phyloP scores from a whole-genome alignment of 2,329 filamentous ascomycete species.

The Gliomastix tumulicola region DNA sequence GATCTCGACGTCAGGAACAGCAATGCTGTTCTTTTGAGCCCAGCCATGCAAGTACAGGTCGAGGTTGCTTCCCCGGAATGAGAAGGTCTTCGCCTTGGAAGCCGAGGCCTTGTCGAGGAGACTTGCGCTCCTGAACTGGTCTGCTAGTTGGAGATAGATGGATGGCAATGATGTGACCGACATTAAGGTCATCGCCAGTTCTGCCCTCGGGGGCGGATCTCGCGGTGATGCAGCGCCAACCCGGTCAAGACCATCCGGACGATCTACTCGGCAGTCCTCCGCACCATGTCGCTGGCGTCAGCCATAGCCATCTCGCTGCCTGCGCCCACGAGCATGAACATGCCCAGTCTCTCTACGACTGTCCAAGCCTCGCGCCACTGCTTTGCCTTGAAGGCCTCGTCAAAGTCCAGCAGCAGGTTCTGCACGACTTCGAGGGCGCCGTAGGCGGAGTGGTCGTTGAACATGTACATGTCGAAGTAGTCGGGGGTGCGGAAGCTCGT shows the following conservation, averaged over 20 bases:
- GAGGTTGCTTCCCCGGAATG: slow-evolving; percentile 12
- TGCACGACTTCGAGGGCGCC: slow-evolving; percentile 30
- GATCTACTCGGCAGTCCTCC: slow-evolving; percentile 8
- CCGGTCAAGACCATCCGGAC: slow-evolving; percentile 26
- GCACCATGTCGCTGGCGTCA: slow-evolving; percentile 16
- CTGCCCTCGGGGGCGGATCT: slow-evolving; percentile 21
- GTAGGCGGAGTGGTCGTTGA: slow-evolving; percentile 29
- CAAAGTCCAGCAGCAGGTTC: slow-evolving; percentile 32
- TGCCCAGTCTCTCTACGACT: slow-evolving; percentile 26
- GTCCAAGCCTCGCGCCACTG: slow-evolving; percentile 30
- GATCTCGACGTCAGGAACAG: slow-evolving; percentile 7
- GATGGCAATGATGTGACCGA: slow-evolving; percentile 28
- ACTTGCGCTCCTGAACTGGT: slow-evolving; percentile 4
- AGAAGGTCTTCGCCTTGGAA: slow-evolving; percentile 11
- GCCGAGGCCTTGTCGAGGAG: slow-evolving; percentile 10
- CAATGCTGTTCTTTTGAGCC: slow-evolving; percentile 22
- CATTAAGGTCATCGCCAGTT: slow-evolving; percentile 23
- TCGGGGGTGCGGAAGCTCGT: slow-evolving; percentile 7
- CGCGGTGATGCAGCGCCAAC: slow-evolving; percentile 25
- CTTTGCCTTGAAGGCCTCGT: slow-evolving; percentile 16
- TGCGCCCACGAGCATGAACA: slow-evolving; percentile 15
- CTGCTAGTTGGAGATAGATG: slow-evolving; percentile 18
- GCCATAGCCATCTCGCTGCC: slow-evolving; percentile 5
- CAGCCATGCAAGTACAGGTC: slow-evolving; percentile 23
- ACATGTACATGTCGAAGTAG: slow-evolving; percentile 31